A percentile compares a stretch with the other conserved stretches of the same genome.
phyloP scores from a whole-genome alignment of 306 rosid species.

The Prunus davidiana region DNA sequence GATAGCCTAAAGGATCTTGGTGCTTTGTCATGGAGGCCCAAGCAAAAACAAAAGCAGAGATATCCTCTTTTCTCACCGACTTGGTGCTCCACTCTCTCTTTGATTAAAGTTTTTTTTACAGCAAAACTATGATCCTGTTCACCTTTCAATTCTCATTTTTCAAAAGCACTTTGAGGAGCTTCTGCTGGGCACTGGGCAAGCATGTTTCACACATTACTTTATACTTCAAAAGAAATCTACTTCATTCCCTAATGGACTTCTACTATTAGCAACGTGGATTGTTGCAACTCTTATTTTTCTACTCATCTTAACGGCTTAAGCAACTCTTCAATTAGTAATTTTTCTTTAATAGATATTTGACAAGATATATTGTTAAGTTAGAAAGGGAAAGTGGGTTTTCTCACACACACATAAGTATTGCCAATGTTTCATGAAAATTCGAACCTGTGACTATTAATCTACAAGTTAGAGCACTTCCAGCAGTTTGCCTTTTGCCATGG shows the following conservation, averaged over 20 bases:
- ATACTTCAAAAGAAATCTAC: too few species aligned
- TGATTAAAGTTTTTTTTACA: neutral
- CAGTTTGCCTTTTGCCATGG: too few species aligned
- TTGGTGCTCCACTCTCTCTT: neutral
- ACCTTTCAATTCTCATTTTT: neutral
- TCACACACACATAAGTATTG: too few species aligned
- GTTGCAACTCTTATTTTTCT: too few species aligned
- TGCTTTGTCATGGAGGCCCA: constrained; percentile 4
- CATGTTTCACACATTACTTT: too few species aligned
- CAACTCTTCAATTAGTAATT: neutral
- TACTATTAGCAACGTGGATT: too few species aligned
- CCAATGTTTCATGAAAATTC: fast-evolving
- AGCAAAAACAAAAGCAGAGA: neutral
- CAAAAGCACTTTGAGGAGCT: neutral
- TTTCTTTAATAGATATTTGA: neutral
- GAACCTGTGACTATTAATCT: fast-evolving
- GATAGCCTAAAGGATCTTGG: neutral
- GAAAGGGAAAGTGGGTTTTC: fast-evolving
- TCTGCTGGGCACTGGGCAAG: too few species aligned
- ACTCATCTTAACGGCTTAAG: too few species aligned
- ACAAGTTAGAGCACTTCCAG: too few species aligned
- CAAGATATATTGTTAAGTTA: neutral
- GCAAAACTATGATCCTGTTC: neutral
- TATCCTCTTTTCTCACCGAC: neutral
- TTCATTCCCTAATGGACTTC: too few species aligned